These are phyloP conservation scores for Blastomyces emzantsi DNA, from an alignment of 2,329 filamentous ascomycete species.

Conservation along the genomic window DNA sequence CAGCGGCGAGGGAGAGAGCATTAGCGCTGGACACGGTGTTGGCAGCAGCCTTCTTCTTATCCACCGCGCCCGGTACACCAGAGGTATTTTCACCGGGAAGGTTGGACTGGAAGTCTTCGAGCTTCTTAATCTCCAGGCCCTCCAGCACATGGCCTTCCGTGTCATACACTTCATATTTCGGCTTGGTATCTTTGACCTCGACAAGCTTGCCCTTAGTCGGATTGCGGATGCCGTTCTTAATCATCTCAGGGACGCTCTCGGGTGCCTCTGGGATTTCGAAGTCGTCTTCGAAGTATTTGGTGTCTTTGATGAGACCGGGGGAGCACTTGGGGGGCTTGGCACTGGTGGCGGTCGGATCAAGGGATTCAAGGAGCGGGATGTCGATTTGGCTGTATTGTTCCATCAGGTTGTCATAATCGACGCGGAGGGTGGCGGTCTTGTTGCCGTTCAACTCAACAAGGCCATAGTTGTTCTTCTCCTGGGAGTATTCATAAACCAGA, in stretches of 20 bases:
- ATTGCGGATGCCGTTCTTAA: conserved; percentile 63
- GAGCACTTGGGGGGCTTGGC: conserved; percentile 56
- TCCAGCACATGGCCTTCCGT: conserved; percentile 50
- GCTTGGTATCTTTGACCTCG: conserved; percentile 46
- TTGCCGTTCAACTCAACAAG: conserved; percentile 55
- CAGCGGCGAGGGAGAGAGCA: conserved; percentile 8
- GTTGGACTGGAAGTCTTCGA: conserved; percentile 47
- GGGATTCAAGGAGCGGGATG: conserved; percentile 55
- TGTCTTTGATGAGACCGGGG: conserved; percentile 54
- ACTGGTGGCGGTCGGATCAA: conserved; percentile 48
- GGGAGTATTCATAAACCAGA: conserved; percentile 43
- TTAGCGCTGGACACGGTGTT: conserved; percentile 14
- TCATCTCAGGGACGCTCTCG: conserved; percentile 58
- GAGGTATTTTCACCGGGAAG: conserved; percentile 41
- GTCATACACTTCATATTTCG: conserved; percentile 50
- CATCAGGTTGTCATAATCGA: conserved; percentile 66
- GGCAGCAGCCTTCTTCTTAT: conserved; percentile 13
- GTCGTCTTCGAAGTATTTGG: conserved; percentile 59
- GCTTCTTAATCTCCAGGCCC: conserved; percentile 51
- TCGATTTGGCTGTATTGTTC: conserved; percentile 67
- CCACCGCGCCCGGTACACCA: conserved; percentile 22
- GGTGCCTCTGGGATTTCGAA: conserved; percentile 68
- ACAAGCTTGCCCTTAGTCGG: conserved; percentile 58
- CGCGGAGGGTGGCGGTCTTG: conserved; percentile 48
- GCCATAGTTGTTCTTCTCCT: conserved; percentile 42